Conservation (phyloP, 1,284 basidiomycete species). For the Apiotrichum gamsii region DNA sequence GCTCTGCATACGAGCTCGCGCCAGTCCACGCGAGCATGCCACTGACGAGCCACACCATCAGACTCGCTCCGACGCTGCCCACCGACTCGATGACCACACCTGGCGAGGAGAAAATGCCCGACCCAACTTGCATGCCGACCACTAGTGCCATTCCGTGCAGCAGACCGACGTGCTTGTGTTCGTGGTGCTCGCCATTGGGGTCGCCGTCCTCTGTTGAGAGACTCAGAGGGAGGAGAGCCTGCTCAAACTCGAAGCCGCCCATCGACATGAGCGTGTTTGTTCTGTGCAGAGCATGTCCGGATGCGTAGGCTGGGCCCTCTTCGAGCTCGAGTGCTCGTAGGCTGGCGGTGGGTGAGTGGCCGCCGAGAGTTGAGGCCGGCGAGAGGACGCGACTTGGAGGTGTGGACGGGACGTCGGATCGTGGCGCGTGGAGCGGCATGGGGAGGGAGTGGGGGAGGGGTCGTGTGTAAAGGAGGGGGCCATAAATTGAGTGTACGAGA, state of each 20-base stretch:
- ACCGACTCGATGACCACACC: slow-evolving; percentile 84
- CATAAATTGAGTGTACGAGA: too few species aligned
- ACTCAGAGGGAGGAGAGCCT: slow-evolving; percentile 67
- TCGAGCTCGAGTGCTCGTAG: slow-evolving; percentile 67
- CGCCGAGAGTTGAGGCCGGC: slow-evolving; percentile 45
- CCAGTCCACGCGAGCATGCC: slow-evolving; percentile 88
- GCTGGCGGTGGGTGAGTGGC: slow-evolving; percentile 56
- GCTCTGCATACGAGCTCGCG: slow-evolving; percentile 81
- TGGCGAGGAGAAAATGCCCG: slow-evolving; percentile 88
- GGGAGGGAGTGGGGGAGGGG: too few species aligned
- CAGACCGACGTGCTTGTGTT: slow-evolving; percentile 68
- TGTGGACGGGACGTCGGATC: slow-evolving; percentile 4
- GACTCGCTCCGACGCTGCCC: slow-evolving; percentile 74
- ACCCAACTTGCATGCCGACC: slow-evolving; percentile 80
- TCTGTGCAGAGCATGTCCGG: slow-evolving; percentile 2
- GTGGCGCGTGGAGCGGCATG: slow-evolving; percentile 1
- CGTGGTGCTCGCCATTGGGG: slow-evolving; percentile 52
- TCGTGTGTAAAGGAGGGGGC: too few species aligned
- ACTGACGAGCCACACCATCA: slow-evolving; percentile 69
- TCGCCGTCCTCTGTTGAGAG: slow-evolving; percentile 54
- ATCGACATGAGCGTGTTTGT: slow-evolving; percentile 56
- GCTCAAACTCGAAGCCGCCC: slow-evolving; percentile 66
- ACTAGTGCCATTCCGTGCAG: slow-evolving; percentile 76
- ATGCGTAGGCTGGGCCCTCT: slow-evolving; percentile 44
- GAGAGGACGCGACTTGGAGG: slow-evolving; percentile 21